Percentiles rank a stretch among this genome's conserved stretches.
Conservation (phyloP, 352 stramenopile genomes). For the Phytophthora ramorum region DNA sequence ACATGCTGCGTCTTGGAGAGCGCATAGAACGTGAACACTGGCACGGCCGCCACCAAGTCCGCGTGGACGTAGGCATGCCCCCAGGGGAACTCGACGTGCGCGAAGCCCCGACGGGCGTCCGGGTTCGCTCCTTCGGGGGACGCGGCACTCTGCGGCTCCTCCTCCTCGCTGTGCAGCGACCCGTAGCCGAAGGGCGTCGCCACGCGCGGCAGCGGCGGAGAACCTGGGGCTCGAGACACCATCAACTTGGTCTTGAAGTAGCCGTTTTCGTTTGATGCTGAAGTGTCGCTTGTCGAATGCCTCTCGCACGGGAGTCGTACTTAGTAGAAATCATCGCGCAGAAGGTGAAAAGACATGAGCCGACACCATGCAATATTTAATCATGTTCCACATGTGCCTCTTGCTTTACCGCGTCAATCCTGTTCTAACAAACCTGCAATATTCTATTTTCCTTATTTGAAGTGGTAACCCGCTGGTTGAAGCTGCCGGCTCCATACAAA, state of each 20-base stretch:
- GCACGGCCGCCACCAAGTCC: slow-evolving; percentile 59
- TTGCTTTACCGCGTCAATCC: background rate
- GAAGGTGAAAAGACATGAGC: slow-evolving; percentile 22
- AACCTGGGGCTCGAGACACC: slow-evolving; percentile 8
- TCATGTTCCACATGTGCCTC: slow-evolving; percentile 3
- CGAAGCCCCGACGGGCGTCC: slow-evolving; percentile 45
- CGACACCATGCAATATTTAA: slow-evolving; percentile 16
- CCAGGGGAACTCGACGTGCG: slow-evolving; percentile 78
- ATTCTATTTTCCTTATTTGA: slow-evolving; percentile 19
- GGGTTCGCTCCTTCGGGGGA: slow-evolving; percentile 13
- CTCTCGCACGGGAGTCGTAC: background rate
- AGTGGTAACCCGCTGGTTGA: slow-evolving; percentile 29
- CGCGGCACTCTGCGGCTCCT: slow-evolving; percentile 14
- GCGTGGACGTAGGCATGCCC: slow-evolving; percentile 72
- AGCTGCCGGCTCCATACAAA: slow-evolving; percentile 14
- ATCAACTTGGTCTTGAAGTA: slow-evolving; percentile 39
- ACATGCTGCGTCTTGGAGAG: slow-evolving; percentile 62
- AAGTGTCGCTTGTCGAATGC: slow-evolving; percentile 16
- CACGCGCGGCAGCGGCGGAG: slow-evolving; percentile 43
- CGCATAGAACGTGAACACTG: slow-evolving; percentile 85
- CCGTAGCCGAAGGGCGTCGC: slow-evolving; percentile 80
- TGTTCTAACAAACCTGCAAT: background rate
- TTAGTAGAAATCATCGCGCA: slow-evolving; percentile 13
- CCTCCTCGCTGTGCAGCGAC: slow-evolving; percentile 42
- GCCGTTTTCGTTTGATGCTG: slow-evolving; percentile 14